A percentile compares a stretch with the other conserved stretches of the same genome.
Conservation (phyloP, 2,329 filamentous ascomycete genomes). For the Ophiocordyceps australis region DNA sequence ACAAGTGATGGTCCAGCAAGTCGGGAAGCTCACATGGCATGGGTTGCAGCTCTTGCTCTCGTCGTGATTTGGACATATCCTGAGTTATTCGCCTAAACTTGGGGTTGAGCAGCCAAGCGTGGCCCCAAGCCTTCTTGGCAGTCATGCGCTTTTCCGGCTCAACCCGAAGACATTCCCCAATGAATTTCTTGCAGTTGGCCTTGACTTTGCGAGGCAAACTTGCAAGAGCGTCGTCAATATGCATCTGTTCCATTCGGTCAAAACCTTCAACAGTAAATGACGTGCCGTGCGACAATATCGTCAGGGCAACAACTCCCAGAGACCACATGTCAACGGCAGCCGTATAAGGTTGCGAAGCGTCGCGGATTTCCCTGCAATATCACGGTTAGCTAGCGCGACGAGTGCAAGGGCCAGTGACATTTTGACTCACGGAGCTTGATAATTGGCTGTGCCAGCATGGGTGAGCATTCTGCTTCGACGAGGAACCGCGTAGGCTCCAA, state of each 20-base stretch:
- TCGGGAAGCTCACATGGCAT: conserved; percentile 15
- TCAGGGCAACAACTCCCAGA: conserved; percentile 25
- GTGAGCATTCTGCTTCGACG: conserved; percentile 22
- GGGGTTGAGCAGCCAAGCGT: conserved; percentile 16
- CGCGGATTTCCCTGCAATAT: conserved; percentile 21
- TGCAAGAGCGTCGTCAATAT: conserved; percentile 7
- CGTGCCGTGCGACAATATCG: conserved; percentile 11
- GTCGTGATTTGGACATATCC: conserved; percentile 10
- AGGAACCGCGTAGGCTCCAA: conserved; percentile 27
- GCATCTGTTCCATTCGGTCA: conserved; percentile 9
- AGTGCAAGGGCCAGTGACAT: not conserved
- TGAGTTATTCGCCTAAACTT: conserved; percentile 10
- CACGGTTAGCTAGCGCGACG: conserved; percentile 1
- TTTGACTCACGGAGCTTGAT: conserved; percentile 29
- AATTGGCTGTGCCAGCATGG: conserved; percentile 24
- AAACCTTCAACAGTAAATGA: conserved; percentile 7
- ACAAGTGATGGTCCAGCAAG: conserved; percentile 3
- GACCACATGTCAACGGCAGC: conserved; percentile 32
- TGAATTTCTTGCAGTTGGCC: conserved; percentile 9
- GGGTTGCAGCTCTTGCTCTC: conserved; percentile 11
- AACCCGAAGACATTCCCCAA: conserved; percentile 13
- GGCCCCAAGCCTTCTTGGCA: conserved; percentile 9
- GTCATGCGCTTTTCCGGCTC: conserved; percentile 9
- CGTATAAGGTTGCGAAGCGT: conserved; percentile 10
- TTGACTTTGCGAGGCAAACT: too few species aligned